Evolutionary conservation across 2,329 filamentous ascomycete species (phyloP).

Genomic region (Xylariaceae sp.): DNA sequence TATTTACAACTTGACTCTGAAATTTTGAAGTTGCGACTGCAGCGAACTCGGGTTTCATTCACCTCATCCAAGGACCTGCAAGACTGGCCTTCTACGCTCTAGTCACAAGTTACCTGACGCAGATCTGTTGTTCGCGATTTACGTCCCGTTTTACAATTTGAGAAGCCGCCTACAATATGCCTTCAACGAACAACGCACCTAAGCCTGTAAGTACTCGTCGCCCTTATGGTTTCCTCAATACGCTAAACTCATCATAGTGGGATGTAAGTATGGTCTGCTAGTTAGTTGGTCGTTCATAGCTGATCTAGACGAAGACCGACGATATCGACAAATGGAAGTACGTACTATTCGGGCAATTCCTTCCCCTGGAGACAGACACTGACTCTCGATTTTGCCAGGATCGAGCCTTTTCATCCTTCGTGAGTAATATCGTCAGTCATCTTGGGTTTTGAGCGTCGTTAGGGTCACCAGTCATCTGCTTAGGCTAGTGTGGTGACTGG

Average conservation of each 20-base stretch:
- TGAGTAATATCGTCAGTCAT: slow-evolving; percentile 4
- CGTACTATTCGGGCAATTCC: neutral
- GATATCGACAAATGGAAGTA: slow-evolving; percentile 93
- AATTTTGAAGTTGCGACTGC: slow-evolving; percentile 11
- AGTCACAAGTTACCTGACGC: neutral
- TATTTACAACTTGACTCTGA: slow-evolving; percentile 2
- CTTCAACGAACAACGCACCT: slow-evolving; percentile 23
- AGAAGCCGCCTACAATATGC: slow-evolving; percentile 23
- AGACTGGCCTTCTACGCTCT: neutral
- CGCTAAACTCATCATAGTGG: slow-evolving; percentile 17
- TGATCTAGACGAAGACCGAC: slow-evolving; percentile 72
- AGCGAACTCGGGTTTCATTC: neutral
- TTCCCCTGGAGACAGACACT: neutral
- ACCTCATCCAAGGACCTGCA: neutral
- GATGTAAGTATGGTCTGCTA: slow-evolving; percentile 16
- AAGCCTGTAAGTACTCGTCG: slow-evolving; percentile 20
- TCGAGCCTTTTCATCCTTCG: slow-evolving; percentile 74
- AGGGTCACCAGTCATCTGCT: neutral
- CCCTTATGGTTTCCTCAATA: neutral
- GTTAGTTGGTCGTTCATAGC: neutral
- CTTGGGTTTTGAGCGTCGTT: neutral
- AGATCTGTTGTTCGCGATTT: no score
- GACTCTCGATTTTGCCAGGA: slow-evolving; percentile 3
- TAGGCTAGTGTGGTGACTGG: neutral
- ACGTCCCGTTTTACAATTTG: neutral